Conservation (phyloP, 225 moss, liverwort and hornwort genomes). For the Ulota crispa region DNA sequence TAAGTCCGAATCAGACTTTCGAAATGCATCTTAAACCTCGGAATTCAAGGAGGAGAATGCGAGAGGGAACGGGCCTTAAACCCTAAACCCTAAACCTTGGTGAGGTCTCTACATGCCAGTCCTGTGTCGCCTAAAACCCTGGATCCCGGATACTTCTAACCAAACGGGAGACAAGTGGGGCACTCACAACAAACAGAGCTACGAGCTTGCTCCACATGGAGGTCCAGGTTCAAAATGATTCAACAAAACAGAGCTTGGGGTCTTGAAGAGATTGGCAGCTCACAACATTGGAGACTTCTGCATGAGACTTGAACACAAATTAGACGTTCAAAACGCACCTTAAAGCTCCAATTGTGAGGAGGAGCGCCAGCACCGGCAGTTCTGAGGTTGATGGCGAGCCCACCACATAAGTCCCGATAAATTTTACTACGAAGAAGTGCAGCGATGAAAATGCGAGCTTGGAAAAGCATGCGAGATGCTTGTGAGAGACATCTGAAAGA, state of each 20-base stretch:
- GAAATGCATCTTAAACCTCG: too few species aligned
- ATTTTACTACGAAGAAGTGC: not conserved
- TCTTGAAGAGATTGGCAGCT: not conserved
- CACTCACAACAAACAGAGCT: not conserved
- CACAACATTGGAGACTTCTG: not conserved
- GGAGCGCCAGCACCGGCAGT: not conserved
- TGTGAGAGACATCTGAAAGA: not conserved
- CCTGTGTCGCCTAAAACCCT: not conserved
- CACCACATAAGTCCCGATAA: slow-evolving; percentile 11
- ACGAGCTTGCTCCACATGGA: not conserved
- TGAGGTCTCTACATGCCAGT: not conserved
- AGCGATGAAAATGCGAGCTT: not conserved
- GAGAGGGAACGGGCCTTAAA: not conserved
- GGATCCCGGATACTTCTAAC: not conserved
- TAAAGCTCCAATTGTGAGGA: slow-evolving; percentile 1
- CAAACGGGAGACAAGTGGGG: not conserved
- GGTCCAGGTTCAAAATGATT: not conserved
- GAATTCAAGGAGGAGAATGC: not conserved
- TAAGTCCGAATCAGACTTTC: not conserved
- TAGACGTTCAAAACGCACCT: slow-evolving; percentile 7
- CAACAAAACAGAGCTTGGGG: not conserved
- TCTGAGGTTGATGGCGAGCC: not conserved
- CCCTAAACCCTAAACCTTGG: slow-evolving; percentile 25
- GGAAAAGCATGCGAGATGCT: not conserved
- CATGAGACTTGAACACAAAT: not conserved